Conservation (phyloP, 2,329 filamentous ascomycete genomes). For the Monosporascus sp. region DNA sequence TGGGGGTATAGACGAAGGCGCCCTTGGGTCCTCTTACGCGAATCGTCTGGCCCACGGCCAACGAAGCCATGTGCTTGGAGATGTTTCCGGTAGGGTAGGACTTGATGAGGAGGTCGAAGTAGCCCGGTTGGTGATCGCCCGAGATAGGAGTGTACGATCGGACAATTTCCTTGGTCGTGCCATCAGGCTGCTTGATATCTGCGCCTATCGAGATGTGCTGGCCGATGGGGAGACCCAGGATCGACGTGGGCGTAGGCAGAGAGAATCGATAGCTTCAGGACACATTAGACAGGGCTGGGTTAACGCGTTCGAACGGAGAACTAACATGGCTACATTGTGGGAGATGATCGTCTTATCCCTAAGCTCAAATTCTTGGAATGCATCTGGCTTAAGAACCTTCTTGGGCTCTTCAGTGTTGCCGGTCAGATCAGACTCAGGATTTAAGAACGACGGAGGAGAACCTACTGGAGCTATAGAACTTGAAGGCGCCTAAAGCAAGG, state of each 20-base stretch:
- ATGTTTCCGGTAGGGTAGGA: constrained; percentile 97
- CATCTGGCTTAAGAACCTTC: constrained; percentile 79
- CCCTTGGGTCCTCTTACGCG: constrained; percentile 93
- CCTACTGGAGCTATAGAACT: constrained; percentile 68
- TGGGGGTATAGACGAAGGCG: constrained; percentile 94
- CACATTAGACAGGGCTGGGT: background rate
- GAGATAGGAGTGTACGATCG: constrained; percentile 91
- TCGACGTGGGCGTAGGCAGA: constrained; percentile 69
- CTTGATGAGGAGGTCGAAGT: constrained; percentile 97
- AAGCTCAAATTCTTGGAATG: constrained; percentile 88
- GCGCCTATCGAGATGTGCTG: constrained; percentile 98
- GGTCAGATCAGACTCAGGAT: constrained; percentile 11
- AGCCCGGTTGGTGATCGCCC: constrained; percentile 80
- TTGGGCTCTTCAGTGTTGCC: constrained; percentile 53
- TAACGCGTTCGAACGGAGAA: constrained; percentile 11
- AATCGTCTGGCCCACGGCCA: constrained; percentile 81
- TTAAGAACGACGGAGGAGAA: constrained; percentile 16
- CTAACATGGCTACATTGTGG: constrained; percentile 95
- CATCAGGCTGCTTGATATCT: constrained; percentile 60
- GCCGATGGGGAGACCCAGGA: constrained; percentile 94
- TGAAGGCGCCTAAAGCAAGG: constrained; percentile 61
- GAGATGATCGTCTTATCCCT: constrained; percentile 93
- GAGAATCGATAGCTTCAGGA: constrained; percentile 78
- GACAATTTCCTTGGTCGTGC: constrained; percentile 74
- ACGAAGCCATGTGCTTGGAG: constrained; percentile 81